Percentiles rank a stretch among this genome's conserved stretches.
Conservation (phyloP, 768 basidiomycete genomes). For the Harrya chromipes region DNA sequence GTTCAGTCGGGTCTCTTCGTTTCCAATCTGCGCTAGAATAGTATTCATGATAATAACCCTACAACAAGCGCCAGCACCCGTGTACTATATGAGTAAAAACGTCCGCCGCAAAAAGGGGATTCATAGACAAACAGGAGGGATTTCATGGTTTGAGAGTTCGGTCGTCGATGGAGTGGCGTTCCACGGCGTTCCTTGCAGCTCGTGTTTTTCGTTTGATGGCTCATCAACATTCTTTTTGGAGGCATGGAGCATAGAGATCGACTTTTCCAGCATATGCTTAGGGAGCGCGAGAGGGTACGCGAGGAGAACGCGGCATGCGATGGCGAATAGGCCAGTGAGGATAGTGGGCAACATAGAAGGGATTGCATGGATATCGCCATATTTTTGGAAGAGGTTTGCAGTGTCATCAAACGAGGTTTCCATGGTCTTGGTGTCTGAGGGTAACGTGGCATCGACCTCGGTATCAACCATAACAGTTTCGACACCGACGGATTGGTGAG, state of each 20-base stretch:
- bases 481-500: constrained; percentile 34
- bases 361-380: constrained; percentile 31
- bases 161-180: constrained; percentile 27
- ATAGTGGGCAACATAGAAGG: constrained; percentile 29
- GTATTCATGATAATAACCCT: constrained; percentile 41
- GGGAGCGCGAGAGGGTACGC: constrained; percentile 51
- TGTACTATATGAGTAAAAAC: constrained; percentile 43
- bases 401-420: constrained; percentile 24
- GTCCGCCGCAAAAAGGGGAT: constrained; percentile 35
- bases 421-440: constrained; percentile 17
- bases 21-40: constrained; percentile 34
- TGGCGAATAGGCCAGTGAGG: constrained; percentile 39
- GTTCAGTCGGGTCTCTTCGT: constrained; percentile 28
- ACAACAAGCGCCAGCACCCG: constrained; percentile 46
- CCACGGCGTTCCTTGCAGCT: constrained; percentile 24
- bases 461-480: constrained; percentile 26
- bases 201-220: constrained; percentile 28
- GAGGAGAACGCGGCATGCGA: constrained; percentile 48
- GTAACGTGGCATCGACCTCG: constrained; percentile 33
- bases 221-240: constrained; percentile 29
- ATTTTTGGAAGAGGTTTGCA: constrained; percentile 19
- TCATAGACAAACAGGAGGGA: constrained; percentile 51
- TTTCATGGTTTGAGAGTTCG: constrained; percentile 31
- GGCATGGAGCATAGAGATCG: constrained; percentile 33
- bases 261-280: constrained; percentile 37